Conservation (phyloP, 768 basidiomycete species). For the Coprinopsis sp. region DNA sequence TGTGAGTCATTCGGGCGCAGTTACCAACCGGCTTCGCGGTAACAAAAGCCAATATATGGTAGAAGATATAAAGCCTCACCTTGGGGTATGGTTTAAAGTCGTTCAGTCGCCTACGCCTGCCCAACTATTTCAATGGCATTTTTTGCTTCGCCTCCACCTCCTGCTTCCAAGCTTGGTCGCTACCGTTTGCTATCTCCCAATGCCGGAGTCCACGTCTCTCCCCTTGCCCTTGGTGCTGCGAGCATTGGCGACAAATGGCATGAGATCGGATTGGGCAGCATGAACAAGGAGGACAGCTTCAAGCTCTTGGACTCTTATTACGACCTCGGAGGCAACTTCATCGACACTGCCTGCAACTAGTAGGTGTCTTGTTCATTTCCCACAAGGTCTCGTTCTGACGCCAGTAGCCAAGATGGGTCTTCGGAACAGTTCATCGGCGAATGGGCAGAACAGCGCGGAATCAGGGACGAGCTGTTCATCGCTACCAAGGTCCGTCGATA, state of each 20-base stretch:
- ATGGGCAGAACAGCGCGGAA: conserved; percentile 41
- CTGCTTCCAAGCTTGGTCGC: not conserved
- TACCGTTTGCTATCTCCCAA: not conserved
- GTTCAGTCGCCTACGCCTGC: no score
- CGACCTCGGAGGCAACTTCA: conserved; percentile 41
- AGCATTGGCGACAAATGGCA: conserved; percentile 34
- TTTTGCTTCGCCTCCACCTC: not conserved
- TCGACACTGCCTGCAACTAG: conserved; percentile 43
- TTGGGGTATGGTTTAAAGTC: no score
- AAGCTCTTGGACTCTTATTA: conserved; percentile 38
- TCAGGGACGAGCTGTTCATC: conserved; percentile 43
- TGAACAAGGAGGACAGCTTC: conserved; percentile 36
- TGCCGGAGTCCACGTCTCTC: conserved; percentile 35
- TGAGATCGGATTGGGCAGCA: conserved; percentile 21
- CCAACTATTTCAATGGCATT: no score
- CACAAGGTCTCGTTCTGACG: not conserved
- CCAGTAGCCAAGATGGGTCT: conserved; percentile 41
- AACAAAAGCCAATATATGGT: no score
- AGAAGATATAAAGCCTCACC: no score
- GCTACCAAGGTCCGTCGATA: conserved; percentile 32
- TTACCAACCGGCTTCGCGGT: no score
- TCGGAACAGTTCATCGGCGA: conserved; percentile 49
- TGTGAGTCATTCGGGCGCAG: no score
- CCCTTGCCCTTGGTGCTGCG: conserved; percentile 34
- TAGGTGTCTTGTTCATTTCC: conserved; percentile 10